These are phyloP conservation scores for Aspergillus aculeatus DNA, from an alignment of 2,329 filamentous ascomycete species.

Conservation along the genomic window DNA sequence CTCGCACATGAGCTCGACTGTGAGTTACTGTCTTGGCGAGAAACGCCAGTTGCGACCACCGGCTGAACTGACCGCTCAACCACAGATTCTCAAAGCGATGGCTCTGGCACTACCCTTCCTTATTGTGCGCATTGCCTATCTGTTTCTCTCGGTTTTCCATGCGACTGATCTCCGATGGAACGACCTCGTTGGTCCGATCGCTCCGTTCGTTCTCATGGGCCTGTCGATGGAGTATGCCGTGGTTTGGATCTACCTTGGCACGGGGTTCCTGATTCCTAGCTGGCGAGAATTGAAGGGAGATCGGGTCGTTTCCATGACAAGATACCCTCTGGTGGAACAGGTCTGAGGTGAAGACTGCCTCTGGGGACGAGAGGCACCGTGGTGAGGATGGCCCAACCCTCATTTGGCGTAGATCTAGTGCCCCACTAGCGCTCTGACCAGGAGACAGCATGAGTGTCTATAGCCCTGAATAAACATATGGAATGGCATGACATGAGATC, in stretches of 20 bases:
- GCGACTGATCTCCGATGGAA: constrained; percentile 18
- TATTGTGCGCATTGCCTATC: constrained; percentile 22
- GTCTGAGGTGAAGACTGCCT: too few species aligned
- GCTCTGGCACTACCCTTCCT: constrained; percentile 23
- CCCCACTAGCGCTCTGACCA: too few species aligned
- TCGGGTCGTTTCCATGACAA: background rate
- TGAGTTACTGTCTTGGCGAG: constrained; percentile 1
- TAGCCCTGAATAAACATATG: too few species aligned
- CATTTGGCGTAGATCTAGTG: too few species aligned
- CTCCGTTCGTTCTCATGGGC: constrained; percentile 23
- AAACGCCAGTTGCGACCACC: too few species aligned
- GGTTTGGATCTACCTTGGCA: constrained; percentile 19
- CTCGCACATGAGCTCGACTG: constrained; percentile 13
- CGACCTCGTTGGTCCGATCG: constrained; percentile 19
- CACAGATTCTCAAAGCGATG: constrained; percentile 17
- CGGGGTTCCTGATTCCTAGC: constrained; percentile 15
- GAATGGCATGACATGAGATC: too few species aligned
- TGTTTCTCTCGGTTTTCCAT: constrained; percentile 24
- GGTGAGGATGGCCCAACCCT: background rate
- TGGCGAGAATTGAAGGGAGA: background rate
- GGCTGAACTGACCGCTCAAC: background rate
- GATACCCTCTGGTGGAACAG: background rate
- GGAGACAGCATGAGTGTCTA: too few species aligned
- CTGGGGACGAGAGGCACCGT: background rate
- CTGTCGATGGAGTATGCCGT: constrained; percentile 22